Base-by-base conservation (phyloP, 2,329 filamentous ascomycete species). In the Sporothrix inflata region DNA sequence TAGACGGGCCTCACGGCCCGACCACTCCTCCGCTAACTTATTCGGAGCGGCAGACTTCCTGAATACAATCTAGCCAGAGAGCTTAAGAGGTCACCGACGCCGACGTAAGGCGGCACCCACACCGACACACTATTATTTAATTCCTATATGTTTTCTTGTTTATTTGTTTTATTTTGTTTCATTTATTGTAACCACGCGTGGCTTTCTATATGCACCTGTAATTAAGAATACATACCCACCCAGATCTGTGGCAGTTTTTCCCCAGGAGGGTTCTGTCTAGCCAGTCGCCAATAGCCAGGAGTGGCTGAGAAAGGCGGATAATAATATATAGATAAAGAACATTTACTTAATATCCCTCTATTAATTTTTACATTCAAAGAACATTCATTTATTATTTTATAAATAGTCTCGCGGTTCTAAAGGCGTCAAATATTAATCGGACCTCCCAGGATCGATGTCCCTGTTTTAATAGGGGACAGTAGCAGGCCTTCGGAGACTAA, bases 261-360 rank as follows among this genome's bases (percentile, higher is more conserved):
- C 21, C 49, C 49, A 53, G 5, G 4, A 24, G 49, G 49, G 21
- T 53, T 53, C 21, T 42, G 9, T 45, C 38, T 65, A 60, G 55
- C 55, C 34, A 60, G 27, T 34, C 55, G 21, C 49, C 49, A 34
- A 60, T 60, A n/a, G n/a, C n/a, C n/a, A n/a, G n/a, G n/a, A n/a
- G n/a, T n/a, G n/a, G n/a, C n/a, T n/a, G n/a, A n/a, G 55, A 38
- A 60, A 30, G 55, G 55, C 55, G 42, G 9, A 63, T 12, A 72
- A 55, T 57, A 42, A 27, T 65, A 21, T n/a, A n/a, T n/a, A n/a
- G n/a, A n/a, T n/a, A n/a, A n/a, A n/a, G n/a, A n/a, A n/a, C n/a
- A n/a, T n/a, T n/a, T n/a, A n/a, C n/a, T n/a, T n/a, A n/a, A n/a
- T n/a, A n/a, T n/a, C n/a, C n/a, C n/a, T n/a, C n/a, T n/a, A n/a